Evolutionary conservation across 2,329 filamentous ascomycete species (phyloP).

Genomic region (Amphichorda felina): DNA sequence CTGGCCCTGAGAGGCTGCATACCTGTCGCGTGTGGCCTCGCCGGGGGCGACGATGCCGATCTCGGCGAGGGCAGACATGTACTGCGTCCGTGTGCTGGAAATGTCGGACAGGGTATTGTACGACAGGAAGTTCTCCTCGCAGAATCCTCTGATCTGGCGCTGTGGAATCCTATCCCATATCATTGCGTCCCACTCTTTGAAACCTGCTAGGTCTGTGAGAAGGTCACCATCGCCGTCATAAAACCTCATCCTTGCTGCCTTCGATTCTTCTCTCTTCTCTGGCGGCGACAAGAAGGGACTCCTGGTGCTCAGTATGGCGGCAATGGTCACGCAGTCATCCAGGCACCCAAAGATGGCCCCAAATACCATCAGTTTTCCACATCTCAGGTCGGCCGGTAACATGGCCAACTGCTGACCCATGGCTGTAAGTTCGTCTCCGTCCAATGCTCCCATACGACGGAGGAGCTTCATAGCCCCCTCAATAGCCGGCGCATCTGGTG

Average conservation of each 20-base stretch:
- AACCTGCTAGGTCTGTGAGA: constrained; percentile 75
- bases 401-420: constrained; percentile 88
- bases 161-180: constrained; percentile 44
- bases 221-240: constrained; percentile 73
- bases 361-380: constrained; percentile 91
- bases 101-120: constrained; percentile 81
- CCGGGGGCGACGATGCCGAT: constrained; percentile 58
- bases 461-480: constrained; percentile 74
- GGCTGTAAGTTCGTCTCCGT: constrained; percentile 77
- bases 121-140: constrained; percentile 75
- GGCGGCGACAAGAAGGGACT: constrained; percentile 79
- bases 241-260: constrained; percentile 64
- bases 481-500: constrained; percentile 74
- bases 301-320: constrained; percentile 80
- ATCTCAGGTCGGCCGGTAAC: constrained; percentile 86
- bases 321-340: constrained; percentile 78
- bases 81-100: constrained; percentile 73
- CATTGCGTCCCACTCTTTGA: constrained; percentile 68
- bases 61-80: constrained; percentile 74
- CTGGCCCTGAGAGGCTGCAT: constrained; percentile 6
- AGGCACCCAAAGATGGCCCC: constrained; percentile 89
- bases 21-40: constrained; percentile 16
- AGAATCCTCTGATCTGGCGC: constrained; percentile 62
- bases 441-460: constrained; percentile 76
- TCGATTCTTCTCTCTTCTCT: constrained; percentile 72